Evolutionary conservation across 1,284 basidiomycete genomes (phyloP).

Genomic region (Pseudozyma hubeiensis): DNA sequence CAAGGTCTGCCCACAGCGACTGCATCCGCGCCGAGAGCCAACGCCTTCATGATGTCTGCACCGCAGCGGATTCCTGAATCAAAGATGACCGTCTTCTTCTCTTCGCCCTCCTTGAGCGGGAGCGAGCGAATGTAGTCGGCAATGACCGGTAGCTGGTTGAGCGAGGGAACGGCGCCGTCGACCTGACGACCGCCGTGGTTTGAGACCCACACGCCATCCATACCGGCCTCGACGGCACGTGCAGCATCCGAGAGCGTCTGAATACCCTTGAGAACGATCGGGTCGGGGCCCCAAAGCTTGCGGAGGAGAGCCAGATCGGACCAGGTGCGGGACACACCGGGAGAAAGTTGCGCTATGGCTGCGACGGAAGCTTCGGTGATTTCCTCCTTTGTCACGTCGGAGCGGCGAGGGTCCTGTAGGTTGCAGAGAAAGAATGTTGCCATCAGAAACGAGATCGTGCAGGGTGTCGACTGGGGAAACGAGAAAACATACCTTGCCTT

Average conservation of each 20-base stretch:
- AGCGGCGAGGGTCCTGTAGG: slow-evolving; percentile 38
- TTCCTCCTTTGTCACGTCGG: slow-evolving; percentile 55
- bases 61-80: slow-evolving; percentile 62
- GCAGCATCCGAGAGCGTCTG: slow-evolving; percentile 55
- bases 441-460: neutral
- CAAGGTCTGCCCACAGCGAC: slow-evolving; percentile 64
- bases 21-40: slow-evolving; percentile 60
- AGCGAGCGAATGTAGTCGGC: slow-evolving; percentile 42
- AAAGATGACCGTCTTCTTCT: slow-evolving; percentile 57
- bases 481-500: slow-evolving; percentile 42
- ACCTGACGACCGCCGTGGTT: slow-evolving; percentile 67
- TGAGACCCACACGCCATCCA: slow-evolving; percentile 65
- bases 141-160: slow-evolving; percentile 54
- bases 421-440: neutral
- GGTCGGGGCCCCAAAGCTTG: slow-evolving; percentile 54
- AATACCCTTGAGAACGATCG: slow-evolving; percentile 66
- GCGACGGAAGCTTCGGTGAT: slow-evolving; percentile 45
- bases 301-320: slow-evolving; percentile 54
- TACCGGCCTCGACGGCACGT: slow-evolving; percentile 54
- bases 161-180: slow-evolving; percentile 57
- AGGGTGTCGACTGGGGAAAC: neutral
- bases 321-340: slow-evolving; percentile 61
- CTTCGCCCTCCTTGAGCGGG: slow-evolving; percentile 26
- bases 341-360: slow-evolving; percentile 57
- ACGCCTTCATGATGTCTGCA: slow-evolving; percentile 62